A percentile compares a stretch with the other conserved stretches of the same genome.
Evolutionary conservation across 169 alveolate species (phyloP).

Genomic region (Amoebophrya sp.): DNA sequence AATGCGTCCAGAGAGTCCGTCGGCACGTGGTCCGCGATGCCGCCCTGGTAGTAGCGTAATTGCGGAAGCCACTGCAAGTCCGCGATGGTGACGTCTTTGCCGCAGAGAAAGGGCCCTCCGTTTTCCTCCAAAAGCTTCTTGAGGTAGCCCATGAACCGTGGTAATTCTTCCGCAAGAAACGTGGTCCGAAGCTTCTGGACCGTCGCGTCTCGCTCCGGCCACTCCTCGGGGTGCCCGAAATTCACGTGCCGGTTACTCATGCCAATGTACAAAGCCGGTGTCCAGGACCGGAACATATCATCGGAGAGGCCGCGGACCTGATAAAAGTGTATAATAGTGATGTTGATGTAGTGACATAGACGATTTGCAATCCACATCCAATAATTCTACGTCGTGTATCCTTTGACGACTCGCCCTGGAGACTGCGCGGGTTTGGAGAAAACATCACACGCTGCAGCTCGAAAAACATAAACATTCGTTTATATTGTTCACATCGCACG

Average conservation of each 20-base stretch:
- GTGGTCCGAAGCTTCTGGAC: neutral
- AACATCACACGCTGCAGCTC: too few relatives aligned
- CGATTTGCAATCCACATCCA: too few relatives aligned
- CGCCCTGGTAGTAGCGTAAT: neutral
- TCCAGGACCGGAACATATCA: neutral
- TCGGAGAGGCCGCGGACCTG: neutral
- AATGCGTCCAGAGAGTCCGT: neutral
- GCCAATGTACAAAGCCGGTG: neutral
- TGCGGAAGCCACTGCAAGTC: neutral
- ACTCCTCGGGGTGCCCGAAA: neutral
- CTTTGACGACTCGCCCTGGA: too few relatives aligned
- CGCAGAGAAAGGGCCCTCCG: neutral
- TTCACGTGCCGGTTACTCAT: neutral
- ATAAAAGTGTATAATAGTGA: neutral
- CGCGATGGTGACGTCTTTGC: neutral
- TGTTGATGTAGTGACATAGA: too few relatives aligned
- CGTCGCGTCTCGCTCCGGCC: neutral
- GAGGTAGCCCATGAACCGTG: neutral
- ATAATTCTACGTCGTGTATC: too few relatives aligned
- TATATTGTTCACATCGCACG: too few relatives aligned
- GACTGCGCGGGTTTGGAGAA: too few relatives aligned
- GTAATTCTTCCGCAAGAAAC: too few relatives aligned
- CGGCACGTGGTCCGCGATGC: neutral
- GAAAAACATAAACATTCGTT: too few relatives aligned
- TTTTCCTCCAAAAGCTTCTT: neutral